Percentiles rank a stretch among this genome's conserved stretches.
Evolutionary conservation across 78 protist genomes (phyloP).

Genomic region (Diacronema lutheri): DNA sequence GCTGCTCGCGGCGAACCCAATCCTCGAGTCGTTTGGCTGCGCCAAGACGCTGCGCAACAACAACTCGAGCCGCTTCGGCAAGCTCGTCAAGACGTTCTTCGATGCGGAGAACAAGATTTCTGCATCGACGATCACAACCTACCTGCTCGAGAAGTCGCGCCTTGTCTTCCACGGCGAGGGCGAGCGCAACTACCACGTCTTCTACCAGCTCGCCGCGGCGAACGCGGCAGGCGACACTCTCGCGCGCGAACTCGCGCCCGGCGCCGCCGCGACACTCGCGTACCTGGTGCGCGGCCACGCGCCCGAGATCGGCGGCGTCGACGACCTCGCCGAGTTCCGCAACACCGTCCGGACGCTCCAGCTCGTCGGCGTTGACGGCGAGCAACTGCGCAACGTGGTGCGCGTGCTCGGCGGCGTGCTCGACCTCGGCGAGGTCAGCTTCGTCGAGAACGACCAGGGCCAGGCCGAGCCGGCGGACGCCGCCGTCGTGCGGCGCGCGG

Average conservation of each 20-base stretch:
- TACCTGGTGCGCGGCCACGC: neutral
- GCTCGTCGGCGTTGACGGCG: neutral
- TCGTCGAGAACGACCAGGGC: neutral
- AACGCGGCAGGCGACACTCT: neutral
- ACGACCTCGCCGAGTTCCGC: conserved; percentile 5
- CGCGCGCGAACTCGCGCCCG: neutral
- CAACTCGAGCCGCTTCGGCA: conserved; percentile 40
- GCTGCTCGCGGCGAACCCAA: conserved; percentile 55
- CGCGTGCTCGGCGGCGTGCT: conserved; percentile 43
- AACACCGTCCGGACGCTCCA: neutral
- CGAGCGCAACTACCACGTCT: conserved; percentile 92
- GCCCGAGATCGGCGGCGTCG: neutral
- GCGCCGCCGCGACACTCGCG: neutral
- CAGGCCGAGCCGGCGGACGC: neutral
- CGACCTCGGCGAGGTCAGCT: conserved; percentile 45
- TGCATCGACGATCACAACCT: conserved; percentile 33
- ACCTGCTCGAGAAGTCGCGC: conserved; percentile 80
- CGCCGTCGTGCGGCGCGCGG: neutral
- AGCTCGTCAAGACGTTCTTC: conserved; percentile 2
- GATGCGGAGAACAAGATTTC: neutral
- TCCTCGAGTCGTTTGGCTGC: conserved; percentile 75
- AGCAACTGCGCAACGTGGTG: neutral
- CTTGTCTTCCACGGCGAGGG: conserved; percentile 63
- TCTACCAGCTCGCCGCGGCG: conserved; percentile 72
- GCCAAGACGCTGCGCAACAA: conserved; percentile 36